phyloP scores from a whole-genome alignment of 2,329 filamentous ascomycete species.

The Stemphylium vesicarium region DNA sequence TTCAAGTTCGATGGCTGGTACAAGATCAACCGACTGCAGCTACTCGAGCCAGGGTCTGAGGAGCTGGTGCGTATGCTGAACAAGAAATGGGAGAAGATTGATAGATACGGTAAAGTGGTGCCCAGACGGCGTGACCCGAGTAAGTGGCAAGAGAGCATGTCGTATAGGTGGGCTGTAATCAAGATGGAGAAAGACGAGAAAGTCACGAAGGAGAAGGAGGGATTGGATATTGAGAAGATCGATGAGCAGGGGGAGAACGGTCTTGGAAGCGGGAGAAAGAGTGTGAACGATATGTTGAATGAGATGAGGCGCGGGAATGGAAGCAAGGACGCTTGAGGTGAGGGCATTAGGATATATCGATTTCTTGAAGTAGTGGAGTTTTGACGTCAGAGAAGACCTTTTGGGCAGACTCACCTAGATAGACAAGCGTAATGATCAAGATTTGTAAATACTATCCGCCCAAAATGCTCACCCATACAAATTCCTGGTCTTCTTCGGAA shows the following conservation, averaged over 20 bases:
- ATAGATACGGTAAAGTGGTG: background rate
- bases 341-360: background rate
- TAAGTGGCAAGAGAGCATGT: background rate
- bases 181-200: background rate
- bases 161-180: background rate
- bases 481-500: background rate
- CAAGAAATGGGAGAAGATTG: background rate
- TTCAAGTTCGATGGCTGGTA: slow-evolving; percentile 2
- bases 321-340: background rate
- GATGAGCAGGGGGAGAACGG: background rate
- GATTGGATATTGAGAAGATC: background rate
- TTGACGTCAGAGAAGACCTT: no score
- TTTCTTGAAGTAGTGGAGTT: no score
- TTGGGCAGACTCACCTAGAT: no score
- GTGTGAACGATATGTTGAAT: background rate
- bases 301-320: background rate
- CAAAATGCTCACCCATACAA: background rate
- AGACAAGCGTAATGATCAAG: no score
- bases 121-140: background rate
- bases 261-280: background rate
- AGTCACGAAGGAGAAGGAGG: background rate
- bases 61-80: background rate
- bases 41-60: background rate
- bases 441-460: no score
- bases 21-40: background rate